Base-by-base conservation (phyloP, 441 rosid species). In the Erysimum pusillum region DNA sequence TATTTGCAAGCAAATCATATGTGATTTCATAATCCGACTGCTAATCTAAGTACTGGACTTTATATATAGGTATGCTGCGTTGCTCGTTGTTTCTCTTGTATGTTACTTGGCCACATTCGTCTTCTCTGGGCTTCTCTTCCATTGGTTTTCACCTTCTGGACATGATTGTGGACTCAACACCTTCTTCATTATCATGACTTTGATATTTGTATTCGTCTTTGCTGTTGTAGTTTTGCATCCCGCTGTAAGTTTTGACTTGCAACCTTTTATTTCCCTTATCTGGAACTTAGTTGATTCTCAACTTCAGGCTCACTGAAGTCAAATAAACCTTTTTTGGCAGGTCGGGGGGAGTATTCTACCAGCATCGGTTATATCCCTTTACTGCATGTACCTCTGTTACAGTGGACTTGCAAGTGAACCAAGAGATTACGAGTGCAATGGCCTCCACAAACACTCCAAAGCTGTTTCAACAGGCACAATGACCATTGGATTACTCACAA, bases 341-440 rank as follows among this genome's bases (percentile, higher is more conserved):
- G 91, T 91, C 9, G 85, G 84, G 69, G 93, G 97, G 53, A 94
- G 98, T 81, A 83, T 94, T 85, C 78, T 94, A 83, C 95, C 98
- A 11, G 97, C 98, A 60, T 94, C 98, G 17, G 89, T 94, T 75
- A 83, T 91, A 70, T 94, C 96, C 18, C 28, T 91, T 60, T 90
- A 94, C 75, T 91, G 96, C 85, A 87, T 89, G 93, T 90, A 94
- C 77, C 92, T 91, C 25, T 91, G 98, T 86, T 90, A 91, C 82
- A 88, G 96, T 80, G 98, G 97, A 46, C 93, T 91, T 77, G 83
- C 97, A 14, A 94, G 98, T 79, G 98, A 90, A 83, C 97, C 98
- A 52, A 84, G 98, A 74, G 91, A 91, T 48, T 89, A 89, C 7
- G 86, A 85, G 57, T 94, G 97, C 90, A 91, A 94, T 78, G 92